Evolutionary conservation across 345 rosid genomes (phyloP).

Genomic region (Rhodomyrtus tomentosa): DNA sequence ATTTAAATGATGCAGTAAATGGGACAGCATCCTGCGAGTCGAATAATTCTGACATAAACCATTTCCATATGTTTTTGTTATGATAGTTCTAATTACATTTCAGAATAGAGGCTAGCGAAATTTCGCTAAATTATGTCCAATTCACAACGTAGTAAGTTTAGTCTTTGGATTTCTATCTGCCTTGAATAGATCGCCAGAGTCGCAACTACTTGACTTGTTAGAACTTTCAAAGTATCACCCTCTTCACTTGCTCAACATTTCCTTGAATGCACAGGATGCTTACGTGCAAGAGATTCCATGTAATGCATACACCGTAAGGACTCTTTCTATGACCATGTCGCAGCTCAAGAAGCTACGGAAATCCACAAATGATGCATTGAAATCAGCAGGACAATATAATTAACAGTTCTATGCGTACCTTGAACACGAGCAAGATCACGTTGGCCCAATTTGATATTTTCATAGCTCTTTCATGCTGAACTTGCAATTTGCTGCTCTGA

Average conservation of each 20-base stretch:
- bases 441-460: constrained; percentile 16
- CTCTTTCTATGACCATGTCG: neutral
- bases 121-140: neutral
- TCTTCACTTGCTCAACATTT: neutral
- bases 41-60: neutral
- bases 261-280: neutral
- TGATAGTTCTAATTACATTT: neutral
- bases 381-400: neutral
- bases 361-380: neutral
- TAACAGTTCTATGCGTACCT: neutral
- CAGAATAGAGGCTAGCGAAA: neutral
- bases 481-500: neutral
- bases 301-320: neutral
- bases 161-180: neutral
- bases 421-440: constrained; percentile 5
- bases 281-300: neutral
- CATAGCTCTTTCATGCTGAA: constrained; percentile 16
- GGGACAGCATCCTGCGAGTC: neutral
- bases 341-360: neutral
- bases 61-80: neutral
- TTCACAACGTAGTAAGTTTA: neutral
- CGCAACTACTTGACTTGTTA: neutral
- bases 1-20: neutral
- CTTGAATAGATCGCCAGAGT: neutral
- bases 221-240: neutral